Base-by-base conservation (phyloP, 1,284 basidiomycete genomes). In the Naganishia albida region DNA sequence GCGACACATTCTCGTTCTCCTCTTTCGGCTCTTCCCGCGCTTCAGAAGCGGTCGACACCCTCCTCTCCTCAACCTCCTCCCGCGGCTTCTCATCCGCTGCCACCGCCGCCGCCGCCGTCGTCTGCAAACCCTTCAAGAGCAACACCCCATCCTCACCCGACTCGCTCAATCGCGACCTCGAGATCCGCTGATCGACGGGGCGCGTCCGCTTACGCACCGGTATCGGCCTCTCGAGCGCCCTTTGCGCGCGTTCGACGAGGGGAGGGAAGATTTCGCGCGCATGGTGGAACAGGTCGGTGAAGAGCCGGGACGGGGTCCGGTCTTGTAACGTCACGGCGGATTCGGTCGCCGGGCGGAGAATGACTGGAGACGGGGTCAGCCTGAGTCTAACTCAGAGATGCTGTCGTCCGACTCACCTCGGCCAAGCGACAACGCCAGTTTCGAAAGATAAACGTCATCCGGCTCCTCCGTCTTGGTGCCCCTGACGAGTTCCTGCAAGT, bases 121-220 rank as follows among this genome's bases (percentile, higher is more conserved):
- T 40, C 40, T 63, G 50, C 25, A 63, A 16, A 34, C 53, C 23
- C 26, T 50, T 18, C 52, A 52, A 49, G 18, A 67, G 42, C 38
- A 55, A 28, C 20, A 59, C 59, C 10, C 62, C 62, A 46, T 68
- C 67, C 20, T 65, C 64, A 13, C 63, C 63, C 2, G 64, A 56
- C 30, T 62, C 64, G 38, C 51, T 62, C 52, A 65, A 23, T 10
- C 55, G 66, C 2, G 67, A 67, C 46, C 71, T 57, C 4, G 75
- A 77, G 26, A 91, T 83, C 53, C 92, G 87, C 86, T 93, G 88
- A 78, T 97, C 94, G 50, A 96, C 82, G 0, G 89, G 88, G 0
- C 88, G 88, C 1, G 93, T 95, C 59, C 91, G 88, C 75, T 94
- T 95, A 50, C 93, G 85, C 25, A 86, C 75, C 6, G 91, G 92